Percentiles rank a stretch among this genome's conserved stretches.
phyloP scores from a whole-genome alignment of 2,329 filamentous ascomycete species.

The Curvularia sp. region DNA sequence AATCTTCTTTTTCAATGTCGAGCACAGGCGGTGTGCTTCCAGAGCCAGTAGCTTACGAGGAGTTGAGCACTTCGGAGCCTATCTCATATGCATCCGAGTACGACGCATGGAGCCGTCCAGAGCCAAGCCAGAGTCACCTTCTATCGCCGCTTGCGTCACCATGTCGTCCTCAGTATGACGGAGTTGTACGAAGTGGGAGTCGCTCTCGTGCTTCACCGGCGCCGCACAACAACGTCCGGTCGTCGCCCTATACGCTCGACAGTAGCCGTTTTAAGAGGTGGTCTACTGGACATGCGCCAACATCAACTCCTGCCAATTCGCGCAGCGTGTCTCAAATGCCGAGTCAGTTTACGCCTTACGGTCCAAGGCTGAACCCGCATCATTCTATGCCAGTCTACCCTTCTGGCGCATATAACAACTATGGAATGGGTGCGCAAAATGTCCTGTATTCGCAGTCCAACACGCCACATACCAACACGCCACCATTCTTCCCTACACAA shows the following conservation, averaged over 20 bases:
- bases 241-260: constrained; percentile 75
- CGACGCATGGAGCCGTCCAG: constrained; percentile 72
- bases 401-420: constrained; percentile 42
- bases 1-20: constrained; percentile 76
- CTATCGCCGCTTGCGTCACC: constrained; percentile 77
- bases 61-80: constrained; percentile 73
- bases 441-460: constrained; percentile 54
- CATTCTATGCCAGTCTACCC: constrained; percentile 51
- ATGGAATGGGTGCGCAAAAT: constrained; percentile 45
- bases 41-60: constrained; percentile 74
- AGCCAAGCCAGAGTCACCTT: constrained; percentile 68
- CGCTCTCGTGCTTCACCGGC: constrained; percentile 75
- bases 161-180: constrained; percentile 66
- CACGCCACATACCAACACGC: constrained; percentile 61
- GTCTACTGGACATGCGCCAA: constrained; percentile 70
- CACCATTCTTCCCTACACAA: constrained; percentile 58
- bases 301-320: constrained; percentile 67
- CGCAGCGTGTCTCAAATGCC: constrained; percentile 64
- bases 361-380: constrained; percentile 61
- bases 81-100: constrained; percentile 67
- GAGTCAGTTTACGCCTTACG: constrained; percentile 67
- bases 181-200: constrained; percentile 60
- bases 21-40: constrained; percentile 64
- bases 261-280: constrained; percentile 73
- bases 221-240: constrained; percentile 70